Base-by-base conservation (phyloP, 306 rosid genomes). In the Cajanus cajan region DNA sequence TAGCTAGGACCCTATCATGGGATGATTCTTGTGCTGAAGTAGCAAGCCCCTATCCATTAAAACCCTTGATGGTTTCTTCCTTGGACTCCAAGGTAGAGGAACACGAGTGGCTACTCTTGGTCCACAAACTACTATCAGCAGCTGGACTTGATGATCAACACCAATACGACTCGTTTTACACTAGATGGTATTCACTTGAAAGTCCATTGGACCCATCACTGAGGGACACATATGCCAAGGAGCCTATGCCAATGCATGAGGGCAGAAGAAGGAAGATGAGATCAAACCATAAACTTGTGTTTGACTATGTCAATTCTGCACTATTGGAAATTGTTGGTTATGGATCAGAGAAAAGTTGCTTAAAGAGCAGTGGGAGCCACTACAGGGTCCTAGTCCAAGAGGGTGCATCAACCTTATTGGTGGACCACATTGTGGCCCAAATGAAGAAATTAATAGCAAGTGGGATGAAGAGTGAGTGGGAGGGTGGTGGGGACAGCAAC, bases 1-100 rank as follows among this genome's bases (percentile, higher is more conserved):
- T 96, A 62, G 82, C 98, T 21, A 85, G 99, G 78, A 96, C 92
- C 37, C 82, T 89, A 16, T 87, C 96, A 61, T 91, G 96, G 98
- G 93, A 87, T 59, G 96, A 87, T 70, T 76, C 94, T 36, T 79
- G 90, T 71, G 84, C 82, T 44, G 95, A 87, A 63, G 51, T 86
- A 21, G 71, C 90, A 65, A 80, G 85, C 39, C 85, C 89, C 4
- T 85, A 82, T 81, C 40, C 86, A 58, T 51, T 88, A 70, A 89
- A 88, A 83, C 78, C 93, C 45, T 57, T 86, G 0, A 81, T 79
- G n/a, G 64, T 66, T 70, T 83, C 88, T 76, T 86, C 96, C 82
- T 72, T 80, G 4, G 87, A 83, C 34, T 70, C 79, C 8, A 83
- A 85, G 81, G 87, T 75, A 66, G 96, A 87, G 83, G 93, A 89